Evolutionary conservation across 73 alveolate genomes (phyloP).

Genomic region (Blepharisma japonicum): DNA sequence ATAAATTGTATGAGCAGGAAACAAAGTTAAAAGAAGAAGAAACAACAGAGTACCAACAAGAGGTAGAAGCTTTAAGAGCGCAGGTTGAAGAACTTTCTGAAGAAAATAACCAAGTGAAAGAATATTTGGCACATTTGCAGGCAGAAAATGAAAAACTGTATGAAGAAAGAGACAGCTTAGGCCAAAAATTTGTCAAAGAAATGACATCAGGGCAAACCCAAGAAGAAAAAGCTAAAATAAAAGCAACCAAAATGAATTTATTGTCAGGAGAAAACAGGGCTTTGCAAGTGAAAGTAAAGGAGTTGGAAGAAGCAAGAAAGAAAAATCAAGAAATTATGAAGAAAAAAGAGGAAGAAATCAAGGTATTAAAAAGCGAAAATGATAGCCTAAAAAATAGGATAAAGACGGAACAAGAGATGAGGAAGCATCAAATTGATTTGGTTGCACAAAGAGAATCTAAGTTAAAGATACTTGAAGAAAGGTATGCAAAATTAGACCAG

Average conservation of each 20-base stretch:
- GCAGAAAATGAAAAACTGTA: conserved; percentile 17
- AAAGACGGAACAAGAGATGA: conserved; percentile 13
- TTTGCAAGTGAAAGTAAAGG: background rate
- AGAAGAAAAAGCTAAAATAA: conserved; percentile 25
- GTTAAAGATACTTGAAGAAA: conserved; percentile 16
- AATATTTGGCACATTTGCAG: conserved; percentile 3
- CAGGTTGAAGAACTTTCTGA: background rate
- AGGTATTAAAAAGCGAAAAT: background rate
- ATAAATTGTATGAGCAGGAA: background rate
- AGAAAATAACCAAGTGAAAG: conserved; percentile 10
- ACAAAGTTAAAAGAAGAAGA: conserved; percentile 10
- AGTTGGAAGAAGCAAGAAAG: conserved; percentile 10
- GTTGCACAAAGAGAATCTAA: conserved; percentile 21
- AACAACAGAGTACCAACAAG: conserved; percentile 3
- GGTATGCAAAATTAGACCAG: background rate
- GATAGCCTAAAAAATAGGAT: conserved; percentile 10
- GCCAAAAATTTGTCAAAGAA: background rate
- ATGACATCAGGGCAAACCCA: background rate
- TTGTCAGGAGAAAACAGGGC: conserved; percentile 20
- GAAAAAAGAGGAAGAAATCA: conserved; percentile 19
- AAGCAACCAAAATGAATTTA: conserved; percentile 21
- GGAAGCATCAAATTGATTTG: conserved; percentile 23
- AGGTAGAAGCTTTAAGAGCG: background rate
- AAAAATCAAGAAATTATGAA: conserved; percentile 1
- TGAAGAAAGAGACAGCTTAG: conserved; percentile 13